Conservation (phyloP, 495 filamentous ascomycete genomes). For the Margaritispora aquatica region DNA sequence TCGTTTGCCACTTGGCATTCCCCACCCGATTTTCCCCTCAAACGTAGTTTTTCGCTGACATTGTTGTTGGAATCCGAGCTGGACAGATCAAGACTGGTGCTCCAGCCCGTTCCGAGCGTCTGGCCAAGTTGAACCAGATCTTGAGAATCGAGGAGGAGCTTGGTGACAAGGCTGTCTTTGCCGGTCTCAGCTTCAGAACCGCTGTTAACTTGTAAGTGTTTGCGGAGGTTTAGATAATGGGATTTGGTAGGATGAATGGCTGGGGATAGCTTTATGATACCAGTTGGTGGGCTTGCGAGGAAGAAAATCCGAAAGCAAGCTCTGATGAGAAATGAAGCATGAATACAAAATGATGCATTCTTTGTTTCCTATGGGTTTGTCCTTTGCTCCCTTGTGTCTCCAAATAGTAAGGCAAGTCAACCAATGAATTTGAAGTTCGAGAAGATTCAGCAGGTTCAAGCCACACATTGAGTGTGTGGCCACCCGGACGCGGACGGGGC, state of each 20-base stretch:
- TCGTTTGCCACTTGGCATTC: too few species aligned
- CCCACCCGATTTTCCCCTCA: too few species aligned
- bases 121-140: conserved; percentile 98
- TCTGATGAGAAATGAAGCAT: conserved; percentile 9
- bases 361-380: background rate
- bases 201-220: conserved; percentile 72
- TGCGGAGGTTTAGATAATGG: background rate
- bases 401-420: too few species aligned
- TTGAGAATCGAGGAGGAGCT: conserved; percentile 99
- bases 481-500: background rate
- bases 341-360: background rate
- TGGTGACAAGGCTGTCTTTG: conserved; percentile 82
- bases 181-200: conserved; percentile 84
- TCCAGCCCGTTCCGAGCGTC: conserved; percentile 89
- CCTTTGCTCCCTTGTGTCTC: background rate
- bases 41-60: too few species aligned
- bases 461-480: background rate
- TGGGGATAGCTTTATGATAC: background rate
- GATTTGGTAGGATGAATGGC: background rate
- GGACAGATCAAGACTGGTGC: conserved; percentile 99
- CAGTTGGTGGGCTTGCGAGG: background rate
- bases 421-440: background rate
- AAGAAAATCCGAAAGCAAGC: background rate
- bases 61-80: conserved; percentile 87
- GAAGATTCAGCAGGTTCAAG: background rate